These are phyloP conservation scores for Epichloe sylvatica DNA, from an alignment of 2,329 filamentous ascomycete species.

Conservation along the genomic window DNA sequence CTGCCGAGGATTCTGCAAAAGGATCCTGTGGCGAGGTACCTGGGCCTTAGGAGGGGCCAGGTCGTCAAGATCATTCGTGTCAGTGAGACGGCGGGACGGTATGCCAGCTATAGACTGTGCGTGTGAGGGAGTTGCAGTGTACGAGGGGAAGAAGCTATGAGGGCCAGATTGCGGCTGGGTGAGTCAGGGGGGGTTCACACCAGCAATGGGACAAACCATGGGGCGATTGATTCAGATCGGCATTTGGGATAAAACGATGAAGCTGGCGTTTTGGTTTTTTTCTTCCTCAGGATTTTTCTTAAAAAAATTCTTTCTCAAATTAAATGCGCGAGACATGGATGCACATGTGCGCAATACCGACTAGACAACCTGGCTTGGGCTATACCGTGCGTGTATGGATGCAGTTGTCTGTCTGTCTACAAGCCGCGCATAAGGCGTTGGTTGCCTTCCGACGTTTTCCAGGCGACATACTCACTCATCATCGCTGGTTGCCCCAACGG, in stretches of 20 bases:
- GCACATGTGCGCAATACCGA: too few species aligned
- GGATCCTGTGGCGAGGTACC: conserved; percentile 84
- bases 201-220: neutral
- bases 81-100: conserved; percentile 88
- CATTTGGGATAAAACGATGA: conserved; percentile 1
- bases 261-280: conserved; percentile 6
- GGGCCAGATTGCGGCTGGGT: neutral
- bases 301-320: too few species aligned
- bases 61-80: conserved; percentile 97
- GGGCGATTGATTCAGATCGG: neutral
- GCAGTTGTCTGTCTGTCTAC: too few species aligned
- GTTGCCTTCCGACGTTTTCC: too few species aligned
- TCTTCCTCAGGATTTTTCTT: neutral
- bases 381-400: too few species aligned
- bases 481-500: too few species aligned
- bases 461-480: too few species aligned
- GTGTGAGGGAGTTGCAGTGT: conserved; percentile 26
- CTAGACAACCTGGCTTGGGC: too few species aligned
- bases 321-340: too few species aligned
- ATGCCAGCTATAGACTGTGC: conserved; percentile 78
- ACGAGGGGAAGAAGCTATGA: too few species aligned
- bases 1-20: conserved; percentile 80
- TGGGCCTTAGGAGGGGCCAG: conserved; percentile 79
- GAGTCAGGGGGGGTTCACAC: neutral
- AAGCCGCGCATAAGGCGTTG: too few species aligned